These are phyloP conservation scores for Tulasnella sp. DNA, from an alignment of 768 basidiomycete species.

Conservation along the genomic window DNA sequence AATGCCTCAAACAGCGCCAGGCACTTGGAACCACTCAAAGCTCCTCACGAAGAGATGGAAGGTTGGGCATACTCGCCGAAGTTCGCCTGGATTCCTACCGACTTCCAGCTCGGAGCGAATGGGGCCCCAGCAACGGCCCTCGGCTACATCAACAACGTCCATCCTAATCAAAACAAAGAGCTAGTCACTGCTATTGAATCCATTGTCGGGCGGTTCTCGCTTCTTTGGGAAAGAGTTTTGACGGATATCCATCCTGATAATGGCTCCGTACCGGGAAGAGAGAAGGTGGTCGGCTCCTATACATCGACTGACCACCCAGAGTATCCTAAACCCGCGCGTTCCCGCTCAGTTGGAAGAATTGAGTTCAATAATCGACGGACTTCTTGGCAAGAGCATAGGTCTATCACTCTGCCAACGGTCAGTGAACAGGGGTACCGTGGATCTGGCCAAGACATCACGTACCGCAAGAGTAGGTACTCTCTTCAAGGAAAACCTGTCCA, in stretches of 20 bases:
- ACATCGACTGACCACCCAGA: neutral
- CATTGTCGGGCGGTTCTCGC: too few relatives aligned
- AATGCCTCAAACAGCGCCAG: neutral
- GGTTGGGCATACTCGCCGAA: neutral
- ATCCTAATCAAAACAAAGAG: conserved; percentile 1
- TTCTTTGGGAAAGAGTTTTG: neutral
- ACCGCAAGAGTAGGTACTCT: neutral
- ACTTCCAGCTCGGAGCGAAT: too few relatives aligned
- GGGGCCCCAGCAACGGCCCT: too few relatives aligned
- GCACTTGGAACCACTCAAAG: neutral
- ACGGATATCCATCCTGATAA: neutral
- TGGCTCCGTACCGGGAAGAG: neutral
- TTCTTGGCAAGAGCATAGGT: neutral
- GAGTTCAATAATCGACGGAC: neutral
- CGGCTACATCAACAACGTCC: too few relatives aligned
- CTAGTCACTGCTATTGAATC: conserved; percentile 2
- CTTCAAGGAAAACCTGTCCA: too few relatives aligned
- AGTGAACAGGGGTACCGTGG: neutral
- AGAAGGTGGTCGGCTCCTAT: too few relatives aligned
- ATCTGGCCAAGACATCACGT: neutral
- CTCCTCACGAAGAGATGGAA: neutral
- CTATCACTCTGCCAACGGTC: neutral
- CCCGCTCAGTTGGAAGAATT: neutral
- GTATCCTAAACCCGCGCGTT: neutral
- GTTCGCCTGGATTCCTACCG: conserved; percentile 20